Conservation (phyloP, 2,329 filamentous ascomycete species). For the Rhexocercosporidium sp. region DNA sequence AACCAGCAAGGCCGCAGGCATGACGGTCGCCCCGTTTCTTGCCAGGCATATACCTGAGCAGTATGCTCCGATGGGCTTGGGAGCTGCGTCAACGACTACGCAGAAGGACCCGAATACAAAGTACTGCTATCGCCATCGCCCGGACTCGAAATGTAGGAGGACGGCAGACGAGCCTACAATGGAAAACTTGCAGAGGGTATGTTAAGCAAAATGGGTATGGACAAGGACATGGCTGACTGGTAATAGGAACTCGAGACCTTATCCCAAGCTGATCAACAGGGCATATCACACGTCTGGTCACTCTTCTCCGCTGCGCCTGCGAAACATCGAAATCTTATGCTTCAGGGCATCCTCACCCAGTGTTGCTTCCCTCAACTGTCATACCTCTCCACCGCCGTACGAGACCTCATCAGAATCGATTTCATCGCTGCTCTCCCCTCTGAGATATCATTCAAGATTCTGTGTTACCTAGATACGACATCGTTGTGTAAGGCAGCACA, state of each 20-base stretch:
- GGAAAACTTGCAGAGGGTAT: slow-evolving; percentile 87
- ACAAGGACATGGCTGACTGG: slow-evolving; percentile 19
- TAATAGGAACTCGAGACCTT: slow-evolving; percentile 78
- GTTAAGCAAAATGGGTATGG: slow-evolving; percentile 40
- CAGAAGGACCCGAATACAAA: slow-evolving; percentile 75
- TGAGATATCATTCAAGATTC: slow-evolving; percentile 91
- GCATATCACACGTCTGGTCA: slow-evolving; percentile 97
- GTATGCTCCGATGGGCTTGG: slow-evolving; percentile 76
- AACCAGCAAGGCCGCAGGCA: slow-evolving; percentile 38
- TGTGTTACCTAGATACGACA: slow-evolving; percentile 90
- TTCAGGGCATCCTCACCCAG: slow-evolving; percentile 93
- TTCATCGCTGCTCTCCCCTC: slow-evolving; percentile 87
- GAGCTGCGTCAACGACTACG: slow-evolving; percentile 46
- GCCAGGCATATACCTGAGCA: slow-evolving; percentile 87
- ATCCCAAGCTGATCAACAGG: slow-evolving; percentile 86
- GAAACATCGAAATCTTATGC: slow-evolving; percentile 93
- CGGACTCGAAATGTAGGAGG: slow-evolving; percentile 90
- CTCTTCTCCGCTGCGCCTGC: slow-evolving; percentile 94
- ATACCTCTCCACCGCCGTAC: slow-evolving; percentile 86
- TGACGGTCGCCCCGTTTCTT: slow-evolving; percentile 69
- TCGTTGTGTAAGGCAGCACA: slow-evolving; percentile 96
- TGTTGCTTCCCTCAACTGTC: slow-evolving; percentile 98
- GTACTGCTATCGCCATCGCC: slow-evolving; percentile 94
- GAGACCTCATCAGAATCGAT: slow-evolving; percentile 96
- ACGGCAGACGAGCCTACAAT: slow-evolving; percentile 96